These are phyloP conservation scores for Pseudoperonospora humuli DNA, from an alignment of 352 stramenopile species.

Conservation along the genomic window DNA sequence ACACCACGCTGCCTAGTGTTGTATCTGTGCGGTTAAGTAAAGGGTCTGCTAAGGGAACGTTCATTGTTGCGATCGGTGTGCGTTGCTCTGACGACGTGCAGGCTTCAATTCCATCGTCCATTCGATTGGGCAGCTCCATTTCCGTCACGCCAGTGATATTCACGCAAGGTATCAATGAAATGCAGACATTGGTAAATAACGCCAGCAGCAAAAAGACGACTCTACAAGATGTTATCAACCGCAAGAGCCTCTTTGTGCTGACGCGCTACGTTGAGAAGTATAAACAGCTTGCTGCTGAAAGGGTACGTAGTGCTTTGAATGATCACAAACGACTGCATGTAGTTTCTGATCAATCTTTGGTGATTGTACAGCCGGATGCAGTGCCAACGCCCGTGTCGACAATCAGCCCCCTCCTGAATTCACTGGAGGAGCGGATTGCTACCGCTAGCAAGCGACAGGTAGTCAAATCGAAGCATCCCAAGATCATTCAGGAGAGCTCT, in stretches of 20 bases:
- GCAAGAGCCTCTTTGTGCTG: slow-evolving; percentile 55
- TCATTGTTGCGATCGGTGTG: slow-evolving; percentile 52
- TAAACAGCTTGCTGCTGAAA: slow-evolving; percentile 35
- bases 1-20: slow-evolving; percentile 57
- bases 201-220: slow-evolving; percentile 57
- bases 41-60: slow-evolving; percentile 35
- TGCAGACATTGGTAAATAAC: slow-evolving; percentile 74
- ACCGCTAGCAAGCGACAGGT: slow-evolving; percentile 50
- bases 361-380: slow-evolving; percentile 31
- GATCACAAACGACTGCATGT: neutral
- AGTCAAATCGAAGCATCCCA: slow-evolving; percentile 66
- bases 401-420: slow-evolving; percentile 34
- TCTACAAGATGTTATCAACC: slow-evolving; percentile 69
- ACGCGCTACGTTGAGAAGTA: slow-evolving; percentile 57
- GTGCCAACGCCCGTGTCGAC: slow-evolving; percentile 39
- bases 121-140: slow-evolving; percentile 45
- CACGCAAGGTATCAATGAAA: slow-evolving; percentile 77
- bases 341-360: too few species aligned
- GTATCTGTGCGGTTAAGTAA: slow-evolving; percentile 64
- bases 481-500: slow-evolving; percentile 69
- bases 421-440: slow-evolving; percentile 45
- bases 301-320: slow-evolving; percentile 11
- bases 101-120: slow-evolving; percentile 31
- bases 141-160: slow-evolving; percentile 57
- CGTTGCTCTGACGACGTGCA: slow-evolving; percentile 39